Evolutionary conservation across 225 moss, liverwort and hornwort genomes (phyloP).

Genomic region (Ulota crispa): DNA sequence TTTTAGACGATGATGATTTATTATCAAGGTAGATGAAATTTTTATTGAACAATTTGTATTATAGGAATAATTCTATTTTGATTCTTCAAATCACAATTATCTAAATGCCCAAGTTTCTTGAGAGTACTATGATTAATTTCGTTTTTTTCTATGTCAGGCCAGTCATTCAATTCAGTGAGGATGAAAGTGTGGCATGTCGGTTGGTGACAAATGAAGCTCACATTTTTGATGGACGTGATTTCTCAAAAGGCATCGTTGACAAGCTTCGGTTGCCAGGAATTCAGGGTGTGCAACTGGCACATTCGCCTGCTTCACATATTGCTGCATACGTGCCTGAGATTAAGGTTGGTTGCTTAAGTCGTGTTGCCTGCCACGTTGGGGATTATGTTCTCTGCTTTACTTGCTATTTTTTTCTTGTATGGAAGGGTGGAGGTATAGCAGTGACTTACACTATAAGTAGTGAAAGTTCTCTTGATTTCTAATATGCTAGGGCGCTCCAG

Average conservation of each 20-base stretch:
- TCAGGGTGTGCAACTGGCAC: constrained; percentile 68
- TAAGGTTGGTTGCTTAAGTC: constrained; percentile 52
- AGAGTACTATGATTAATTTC: constrained; percentile 15
- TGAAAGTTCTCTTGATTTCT: constrained; percentile 17
- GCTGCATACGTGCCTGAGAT: constrained; percentile 96
- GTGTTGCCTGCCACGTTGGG: not conserved
- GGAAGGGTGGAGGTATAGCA: not conserved
- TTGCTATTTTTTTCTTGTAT: not conserved
- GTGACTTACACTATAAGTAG: not conserved
- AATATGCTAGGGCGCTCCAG: constrained; percentile 85
- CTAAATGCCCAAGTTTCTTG: too few species aligned
- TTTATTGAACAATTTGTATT: too few species aligned
- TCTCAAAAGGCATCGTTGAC: constrained; percentile 77
- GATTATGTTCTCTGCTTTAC: not conserved
- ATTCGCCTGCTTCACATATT: constrained; percentile 72
- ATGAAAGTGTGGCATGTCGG: constrained; percentile 88
- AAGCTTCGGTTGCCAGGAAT: constrained; percentile 83
- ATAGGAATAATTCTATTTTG: too few species aligned
- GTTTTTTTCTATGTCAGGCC: constrained; percentile 65
- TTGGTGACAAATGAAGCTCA: constrained; percentile 96
- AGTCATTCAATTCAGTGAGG: constrained; percentile 94
- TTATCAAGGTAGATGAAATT: too few species aligned
- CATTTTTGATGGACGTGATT: constrained; percentile 83
- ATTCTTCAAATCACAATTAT: too few species aligned
- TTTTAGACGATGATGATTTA: too few species aligned